phyloP scores from a whole-genome alignment of 352 stramenopile genomes.

The Pythium utonaiense region DNA sequence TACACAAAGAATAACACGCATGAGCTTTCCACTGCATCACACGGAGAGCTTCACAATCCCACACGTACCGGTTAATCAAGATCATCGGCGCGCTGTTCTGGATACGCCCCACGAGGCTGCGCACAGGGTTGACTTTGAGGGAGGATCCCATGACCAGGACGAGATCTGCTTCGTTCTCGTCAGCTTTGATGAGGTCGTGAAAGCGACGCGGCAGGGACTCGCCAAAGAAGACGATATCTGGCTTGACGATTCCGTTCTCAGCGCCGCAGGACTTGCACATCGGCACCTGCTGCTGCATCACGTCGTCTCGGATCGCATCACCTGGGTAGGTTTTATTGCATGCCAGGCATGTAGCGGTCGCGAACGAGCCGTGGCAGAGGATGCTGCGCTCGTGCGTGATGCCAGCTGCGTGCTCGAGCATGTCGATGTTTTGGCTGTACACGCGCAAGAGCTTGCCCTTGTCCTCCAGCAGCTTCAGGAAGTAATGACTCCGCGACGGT shows the following conservation, averaged over 20 bases:
- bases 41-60: no score
- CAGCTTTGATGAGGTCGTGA: slow-evolving; percentile 75
- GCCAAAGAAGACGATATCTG: slow-evolving; percentile 98
- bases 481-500: slow-evolving; percentile 92
- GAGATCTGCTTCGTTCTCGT: slow-evolving; percentile 89
- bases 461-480: slow-evolving; percentile 92
- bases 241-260: slow-evolving; percentile 94
- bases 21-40: no score
- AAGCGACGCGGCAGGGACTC: slow-evolving; percentile 92
- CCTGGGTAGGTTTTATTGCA: slow-evolving; percentile 83
- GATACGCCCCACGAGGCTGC: slow-evolving; percentile 83
- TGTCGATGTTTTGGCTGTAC: slow-evolving; percentile 99
- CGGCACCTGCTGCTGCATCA: slow-evolving; percentile 72
- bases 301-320: slow-evolving; percentile 83
- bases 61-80: slow-evolving; percentile 70
- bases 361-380: slow-evolving; percentile 94
- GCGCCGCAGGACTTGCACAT: slow-evolving; percentile 71
- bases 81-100: slow-evolving; percentile 81
- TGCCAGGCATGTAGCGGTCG: slow-evolving; percentile 88
- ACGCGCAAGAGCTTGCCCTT: slow-evolving; percentile 91
- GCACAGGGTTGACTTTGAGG: slow-evolving; percentile 96
- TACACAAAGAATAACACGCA: slow-evolving; percentile 10
- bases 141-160: slow-evolving; percentile 99
- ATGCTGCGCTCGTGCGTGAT: slow-evolving; percentile 89
- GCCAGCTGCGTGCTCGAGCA: slow-evolving; percentile 92